Percentiles rank a stretch among this genome's conserved stretches.
phyloP scores from a whole-genome alignment of 2,329 filamentous ascomycete species.

The Thermoascus crustaceus region DNA sequence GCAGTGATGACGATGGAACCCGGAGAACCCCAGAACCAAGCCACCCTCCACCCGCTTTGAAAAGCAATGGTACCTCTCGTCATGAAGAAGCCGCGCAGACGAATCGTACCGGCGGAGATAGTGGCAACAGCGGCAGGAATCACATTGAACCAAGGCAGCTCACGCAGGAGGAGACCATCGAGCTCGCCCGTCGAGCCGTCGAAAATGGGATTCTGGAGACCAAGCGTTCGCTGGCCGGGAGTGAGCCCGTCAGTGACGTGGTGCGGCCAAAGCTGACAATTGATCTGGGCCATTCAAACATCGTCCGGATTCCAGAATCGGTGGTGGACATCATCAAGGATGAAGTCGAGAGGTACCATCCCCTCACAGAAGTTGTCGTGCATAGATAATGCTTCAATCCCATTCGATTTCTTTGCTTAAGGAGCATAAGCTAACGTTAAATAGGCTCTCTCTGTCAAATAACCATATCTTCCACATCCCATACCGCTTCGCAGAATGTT shows the following conservation, averaged over 20 bases:
- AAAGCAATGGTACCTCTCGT: slow-evolving; percentile 19
- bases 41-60: slow-evolving; percentile 17
- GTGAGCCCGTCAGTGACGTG: slow-evolving; percentile 37
- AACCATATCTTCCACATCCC: slow-evolving; percentile 45
- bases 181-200: slow-evolving; percentile 37
- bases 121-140: slow-evolving; percentile 14
- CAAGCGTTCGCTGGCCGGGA: slow-evolving; percentile 39
- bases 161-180: slow-evolving; percentile 37
- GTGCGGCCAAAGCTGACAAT: slow-evolving; percentile 44
- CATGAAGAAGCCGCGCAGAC: slow-evolving; percentile 19
- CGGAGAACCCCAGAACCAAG: slow-evolving; percentile 21
- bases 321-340: slow-evolving; percentile 46
- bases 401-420: slow-evolving; percentile 1
- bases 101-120: slow-evolving; percentile 14
- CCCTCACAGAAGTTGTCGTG: not conserved
- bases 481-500: slow-evolving; percentile 41
- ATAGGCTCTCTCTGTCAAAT: slow-evolving; percentile 43
- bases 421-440: slow-evolving; percentile 7
- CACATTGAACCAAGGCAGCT: slow-evolving; percentile 22
- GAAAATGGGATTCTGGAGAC: slow-evolving; percentile 41
- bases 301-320: slow-evolving; percentile 41
- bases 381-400: not conserved
- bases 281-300: slow-evolving; percentile 43
- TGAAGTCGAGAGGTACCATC: slow-evolving; percentile 42
- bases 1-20: slow-evolving; percentile 24